phyloP scores from a whole-genome alignment of 768 basidiomycete species.

The Amanita phalloides region DNA sequence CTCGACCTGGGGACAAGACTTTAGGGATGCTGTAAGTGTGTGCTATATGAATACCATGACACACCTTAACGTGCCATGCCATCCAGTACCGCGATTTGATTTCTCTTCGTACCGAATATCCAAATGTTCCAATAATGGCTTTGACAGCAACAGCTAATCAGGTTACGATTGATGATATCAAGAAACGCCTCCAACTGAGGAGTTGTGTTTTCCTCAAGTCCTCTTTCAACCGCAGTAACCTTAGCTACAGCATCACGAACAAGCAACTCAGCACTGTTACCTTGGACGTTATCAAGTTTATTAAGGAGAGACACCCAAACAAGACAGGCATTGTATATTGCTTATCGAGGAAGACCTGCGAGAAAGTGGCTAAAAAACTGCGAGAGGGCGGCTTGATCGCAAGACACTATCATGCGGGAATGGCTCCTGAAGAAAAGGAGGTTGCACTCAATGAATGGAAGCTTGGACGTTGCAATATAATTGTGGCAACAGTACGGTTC shows the following conservation, averaged over 20 bases:
- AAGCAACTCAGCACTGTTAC: constrained; percentile 29
- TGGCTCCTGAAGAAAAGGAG: constrained; percentile 53
- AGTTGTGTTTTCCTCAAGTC: constrained; percentile 54
- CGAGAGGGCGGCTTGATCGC: constrained; percentile 51
- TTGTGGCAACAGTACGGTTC: constrained; percentile 78
- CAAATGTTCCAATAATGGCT: constrained; percentile 85
- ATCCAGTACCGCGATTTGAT: constrained; percentile 60
- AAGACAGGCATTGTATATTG: constrained; percentile 85
- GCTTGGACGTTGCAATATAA: constrained; percentile 57
- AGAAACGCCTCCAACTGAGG: constrained; percentile 51
- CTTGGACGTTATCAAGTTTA: constrained; percentile 59
- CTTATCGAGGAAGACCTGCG: constrained; percentile 59
- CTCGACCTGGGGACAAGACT: constrained; percentile 89
- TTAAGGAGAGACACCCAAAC: constrained; percentile 42
- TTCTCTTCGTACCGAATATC: constrained; percentile 62
- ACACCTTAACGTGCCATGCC: background rate
- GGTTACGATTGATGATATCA: constrained; percentile 71
- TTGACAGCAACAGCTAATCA: constrained; percentile 90
- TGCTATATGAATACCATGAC: background rate
- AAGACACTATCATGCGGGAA: constrained; percentile 78
- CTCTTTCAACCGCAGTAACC: constrained; percentile 92
- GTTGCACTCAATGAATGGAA: constrained; percentile 66
- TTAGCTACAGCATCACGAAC: constrained; percentile 57
- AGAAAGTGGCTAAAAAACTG: constrained; percentile 66
- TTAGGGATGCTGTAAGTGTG: constrained; percentile 63